phyloP scores from a whole-genome alignment of 495 filamentous ascomycete genomes.

The Penicillium roqueforti region DNA sequence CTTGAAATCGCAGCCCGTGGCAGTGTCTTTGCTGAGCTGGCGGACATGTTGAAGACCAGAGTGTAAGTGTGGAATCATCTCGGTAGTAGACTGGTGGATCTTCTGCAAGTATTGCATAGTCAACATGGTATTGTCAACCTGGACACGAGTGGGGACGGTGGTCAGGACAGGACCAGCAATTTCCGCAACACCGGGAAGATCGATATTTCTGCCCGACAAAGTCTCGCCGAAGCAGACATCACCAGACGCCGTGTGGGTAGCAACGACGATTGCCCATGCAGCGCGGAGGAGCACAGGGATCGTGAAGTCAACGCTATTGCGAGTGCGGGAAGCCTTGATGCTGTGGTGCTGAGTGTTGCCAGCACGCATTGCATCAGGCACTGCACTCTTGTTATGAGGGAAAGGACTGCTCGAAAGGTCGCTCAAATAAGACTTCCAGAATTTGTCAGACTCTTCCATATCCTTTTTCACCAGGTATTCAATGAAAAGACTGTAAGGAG shows the following conservation, averaged over 20 bases:
- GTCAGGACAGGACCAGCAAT: conserved; percentile 53
- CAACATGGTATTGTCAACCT: conserved; percentile 34
- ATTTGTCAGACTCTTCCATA: conserved; percentile 34
- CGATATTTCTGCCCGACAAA: conserved; percentile 50
- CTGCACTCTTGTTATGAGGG: conserved; percentile 28
- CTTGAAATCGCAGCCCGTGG: conserved; percentile 58
- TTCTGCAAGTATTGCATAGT: conserved; percentile 38
- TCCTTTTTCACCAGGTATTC: conserved; percentile 36
- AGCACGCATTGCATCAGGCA: conserved; percentile 25
- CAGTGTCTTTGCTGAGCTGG: conserved; percentile 33
- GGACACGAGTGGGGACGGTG: conserved; percentile 46
- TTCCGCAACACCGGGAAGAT: conserved; percentile 45
- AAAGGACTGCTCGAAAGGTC: conserved; percentile 26
- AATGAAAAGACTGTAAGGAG: conserved; percentile 42
- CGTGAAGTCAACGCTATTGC: conserved; percentile 35
- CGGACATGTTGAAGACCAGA: conserved; percentile 42
- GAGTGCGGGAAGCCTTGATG: conserved; percentile 20
- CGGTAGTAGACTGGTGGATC: conserved; percentile 39
- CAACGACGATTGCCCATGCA: conserved; percentile 51
- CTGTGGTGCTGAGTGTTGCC: conserved; percentile 30
- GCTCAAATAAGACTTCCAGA: conserved; percentile 43
- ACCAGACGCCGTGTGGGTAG: conserved; percentile 37
- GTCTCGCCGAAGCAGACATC: conserved; percentile 56
- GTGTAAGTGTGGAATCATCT: conserved; percentile 51
- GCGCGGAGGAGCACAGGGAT: conserved; percentile 48